A percentile compares a stretch with the other conserved stretches of the same genome.
Evolutionary conservation across 169 alveolate species (phyloP).

Genomic region (Theileria annulata): DNA sequence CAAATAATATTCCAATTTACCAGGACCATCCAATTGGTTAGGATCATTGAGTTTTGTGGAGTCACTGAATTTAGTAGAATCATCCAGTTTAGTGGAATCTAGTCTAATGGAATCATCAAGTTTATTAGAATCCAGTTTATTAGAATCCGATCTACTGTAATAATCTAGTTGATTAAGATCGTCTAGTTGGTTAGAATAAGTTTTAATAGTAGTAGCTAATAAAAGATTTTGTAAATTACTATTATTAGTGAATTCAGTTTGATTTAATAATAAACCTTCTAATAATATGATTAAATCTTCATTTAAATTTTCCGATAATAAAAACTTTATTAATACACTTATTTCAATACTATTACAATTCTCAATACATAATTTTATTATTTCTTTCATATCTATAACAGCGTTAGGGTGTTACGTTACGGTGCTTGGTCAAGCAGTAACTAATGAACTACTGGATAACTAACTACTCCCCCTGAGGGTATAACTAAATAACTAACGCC

Average conservation of each 20-base stretch:
- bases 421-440: too few species aligned
- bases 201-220: slow-evolving; percentile 75
- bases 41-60: too few species aligned
- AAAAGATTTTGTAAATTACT: slow-evolving; percentile 87
- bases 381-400: slow-evolving; percentile 42
- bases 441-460: too few species aligned
- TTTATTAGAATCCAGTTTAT: background rate
- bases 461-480: too few species aligned
- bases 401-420: too few species aligned
- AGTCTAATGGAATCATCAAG: too few species aligned
- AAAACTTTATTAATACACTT: slow-evolving; percentile 1
- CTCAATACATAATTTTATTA: background rate
- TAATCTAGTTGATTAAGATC: too few species aligned
- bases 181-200: too few species aligned
- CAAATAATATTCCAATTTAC: slow-evolving; percentile 84
- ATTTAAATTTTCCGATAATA: slow-evolving; percentile 85
- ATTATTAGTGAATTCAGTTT: slow-evolving; percentile 93
- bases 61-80: too few species aligned
- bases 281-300: slow-evolving; percentile 91
- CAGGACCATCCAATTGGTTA: slow-evolving; percentile 15
- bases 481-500: too few species aligned
- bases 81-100: background rate
- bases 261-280: slow-evolving; percentile 69
- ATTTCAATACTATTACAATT: slow-evolving; percentile 13
- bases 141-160: too few species aligned